Evolutionary conservation across 495 filamentous ascomycete species (phyloP), one percentile per base, ranked within the genome.

Genomic region (Cercophora scortea): DNA sequence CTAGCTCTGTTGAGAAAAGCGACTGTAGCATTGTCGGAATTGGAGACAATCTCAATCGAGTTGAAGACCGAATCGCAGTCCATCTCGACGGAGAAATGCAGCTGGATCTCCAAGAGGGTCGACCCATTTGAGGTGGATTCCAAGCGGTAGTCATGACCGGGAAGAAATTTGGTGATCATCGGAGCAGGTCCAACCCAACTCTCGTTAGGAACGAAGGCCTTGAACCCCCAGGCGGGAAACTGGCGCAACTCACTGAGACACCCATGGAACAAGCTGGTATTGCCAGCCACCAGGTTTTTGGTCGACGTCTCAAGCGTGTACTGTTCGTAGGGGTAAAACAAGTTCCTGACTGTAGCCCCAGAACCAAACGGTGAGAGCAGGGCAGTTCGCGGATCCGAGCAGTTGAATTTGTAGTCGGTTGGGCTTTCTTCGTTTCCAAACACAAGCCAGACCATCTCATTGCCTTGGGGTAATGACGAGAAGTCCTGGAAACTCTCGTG

Each of bases 271-370:
- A 48, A 38, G 1, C 39, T 36, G 8, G 52, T 56, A 9, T 53
- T 51, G 1, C 42, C 43, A 39, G 59, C 56, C 10, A 50, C 56
- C 6, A 54, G 16, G 13, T 33, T 48, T 36, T 52, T 50, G 42
- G 47, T 51, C 12, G 63, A 59, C 76, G 64, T n/a, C 6, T 42
- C 52, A 7, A 87, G 62, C 5, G 66, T 74, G 35, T 76, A 65
- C 57, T 84, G 79, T 40, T 88, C 84, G 53, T 81, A 81, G 1
- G 85, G 85, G 52, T 78, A 83, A 62, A 86, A 85, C 5, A 88
- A 64, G 60, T 86, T 88, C 58, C 77, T 78, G 58, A 88, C 83
- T 0, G 74, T 81, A 11, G 74, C 80, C 8, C 73, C 74, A 0
- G 68, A 64, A 10, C 65, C 63, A 57, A 82, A 87, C 0, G 85